phyloP scores from a whole-genome alignment of 169 alveolate genomes.

The Plasmodium relictum region DNA sequence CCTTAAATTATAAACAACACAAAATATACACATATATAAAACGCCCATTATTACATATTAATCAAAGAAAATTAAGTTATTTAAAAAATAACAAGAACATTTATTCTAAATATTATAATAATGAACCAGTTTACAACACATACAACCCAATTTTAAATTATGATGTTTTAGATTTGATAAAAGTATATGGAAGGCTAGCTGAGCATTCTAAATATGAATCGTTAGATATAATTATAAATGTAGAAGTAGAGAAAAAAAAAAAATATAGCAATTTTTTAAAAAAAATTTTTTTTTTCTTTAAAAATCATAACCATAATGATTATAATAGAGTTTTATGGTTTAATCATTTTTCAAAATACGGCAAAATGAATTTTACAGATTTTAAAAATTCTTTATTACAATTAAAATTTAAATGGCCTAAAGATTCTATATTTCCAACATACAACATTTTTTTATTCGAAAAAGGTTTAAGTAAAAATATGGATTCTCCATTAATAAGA shows the following conservation, averaged over 20 bases:
- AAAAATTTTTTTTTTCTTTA: not conserved
- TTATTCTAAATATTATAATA: constrained; percentile 69
- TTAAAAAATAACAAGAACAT: constrained; percentile 20
- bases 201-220: constrained; percentile 67
- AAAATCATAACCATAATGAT: not conserved
- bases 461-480: constrained; percentile 65
- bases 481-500: constrained; percentile 65
- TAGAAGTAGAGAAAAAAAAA: not conserved
- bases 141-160: constrained; percentile 76
- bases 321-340: constrained; percentile 36
- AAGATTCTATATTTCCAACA: constrained; percentile 60
- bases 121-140: constrained; percentile 70
- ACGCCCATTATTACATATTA: constrained; percentile 32
- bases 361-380: constrained; percentile 70
- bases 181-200: constrained; percentile 74
- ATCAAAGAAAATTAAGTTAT: constrained; percentile 58
- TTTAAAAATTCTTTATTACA: constrained; percentile 31
- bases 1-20: not conserved
- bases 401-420: constrained; percentile 77
- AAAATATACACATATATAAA: constrained; percentile 21
- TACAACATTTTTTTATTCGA: constrained; percentile 68
- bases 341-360: constrained; percentile 54
- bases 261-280: not conserved
- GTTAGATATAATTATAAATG: constrained; percentile 21
- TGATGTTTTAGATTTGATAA: constrained; percentile 72